Percentiles rank a stretch among this genome's conserved stretches.
phyloP scores from a whole-genome alignment of 2,329 filamentous ascomycete genomes.

The Pseudogymnoascus sp. region DNA sequence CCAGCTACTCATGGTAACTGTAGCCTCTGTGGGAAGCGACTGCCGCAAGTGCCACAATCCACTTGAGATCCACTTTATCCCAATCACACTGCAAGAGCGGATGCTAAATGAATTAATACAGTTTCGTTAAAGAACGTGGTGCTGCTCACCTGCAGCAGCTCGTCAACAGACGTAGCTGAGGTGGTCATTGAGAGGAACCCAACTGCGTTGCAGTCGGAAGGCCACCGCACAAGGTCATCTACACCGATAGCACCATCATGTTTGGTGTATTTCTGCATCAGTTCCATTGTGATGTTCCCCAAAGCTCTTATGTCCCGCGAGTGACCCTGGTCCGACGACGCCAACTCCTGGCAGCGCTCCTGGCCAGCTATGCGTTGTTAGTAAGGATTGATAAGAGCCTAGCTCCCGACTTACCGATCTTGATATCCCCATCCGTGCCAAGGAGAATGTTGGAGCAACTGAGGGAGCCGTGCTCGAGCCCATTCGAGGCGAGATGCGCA shows the following conservation, averaged over 20 bases:
- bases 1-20: background rate
- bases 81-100: background rate
- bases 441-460: constrained; percentile 9
- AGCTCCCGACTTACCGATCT: constrained; percentile 2
- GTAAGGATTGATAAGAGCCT: background rate
- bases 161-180: constrained; percentile 14
- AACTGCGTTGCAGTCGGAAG: constrained; percentile 20
- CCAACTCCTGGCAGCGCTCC: background rate
- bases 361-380: constrained; percentile 4
- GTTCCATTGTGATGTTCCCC: constrained; percentile 24
- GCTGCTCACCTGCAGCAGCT: background rate
- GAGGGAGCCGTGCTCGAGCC: constrained; percentile 4
- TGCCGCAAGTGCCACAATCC: background rate
- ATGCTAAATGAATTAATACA: background rate
- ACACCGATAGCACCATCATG: constrained; percentile 25
- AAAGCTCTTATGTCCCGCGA: background rate
- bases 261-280: constrained; percentile 31
- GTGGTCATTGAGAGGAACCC: constrained; percentile 26
- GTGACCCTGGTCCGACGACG: background rate
- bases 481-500: constrained; percentile 1
- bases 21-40: background rate
- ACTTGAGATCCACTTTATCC: background rate
- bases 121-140: background rate
- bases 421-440: constrained; percentile 16
- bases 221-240: constrained; percentile 26